Evolutionary conservation across 768 basidiomycete species (phyloP).

Genomic region (Mycena leptocephala): DNA sequence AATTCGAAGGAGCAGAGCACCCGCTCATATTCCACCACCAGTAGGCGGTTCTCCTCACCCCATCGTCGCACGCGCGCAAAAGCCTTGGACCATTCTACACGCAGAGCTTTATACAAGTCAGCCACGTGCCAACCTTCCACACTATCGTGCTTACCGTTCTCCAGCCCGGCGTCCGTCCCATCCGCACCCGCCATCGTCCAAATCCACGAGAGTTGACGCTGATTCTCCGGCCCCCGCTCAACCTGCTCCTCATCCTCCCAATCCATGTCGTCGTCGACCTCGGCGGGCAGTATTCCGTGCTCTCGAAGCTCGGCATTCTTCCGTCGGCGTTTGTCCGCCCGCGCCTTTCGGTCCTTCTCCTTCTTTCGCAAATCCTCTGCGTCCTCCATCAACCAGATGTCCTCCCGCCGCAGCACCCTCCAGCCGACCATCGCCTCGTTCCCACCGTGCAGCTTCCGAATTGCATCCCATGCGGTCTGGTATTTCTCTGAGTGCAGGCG

Average conservation of each 20-base stretch:
- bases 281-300: not conserved
- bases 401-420: not conserved
- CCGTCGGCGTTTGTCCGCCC: not conserved
- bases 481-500: too few relatives aligned
- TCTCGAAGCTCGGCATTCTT: not conserved
- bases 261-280: not conserved
- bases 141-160: conserved; percentile 1
- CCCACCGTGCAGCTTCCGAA: not conserved
- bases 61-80: not conserved
- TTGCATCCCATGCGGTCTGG: too few relatives aligned
- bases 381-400: conserved; percentile 15
- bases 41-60: conserved; percentile 22
- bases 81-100: conserved; percentile 30
- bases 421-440: not conserved
- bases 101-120: not conserved
- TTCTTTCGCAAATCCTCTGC: conserved; percentile 6
- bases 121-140: too few relatives aligned
- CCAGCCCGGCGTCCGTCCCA: not conserved
- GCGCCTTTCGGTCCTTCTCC: not conserved
- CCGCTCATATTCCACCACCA: conserved; percentile 16
- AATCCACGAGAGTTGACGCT: not conserved
- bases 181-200: not conserved
- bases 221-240: not conserved
- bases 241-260: not conserved
- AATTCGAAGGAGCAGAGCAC: conserved; percentile 13